Evolutionary conservation across 2,329 filamentous ascomycete species (phyloP), one percentile per base, ranked within the genome.

Genomic region (Lachnellula arida): DNA sequence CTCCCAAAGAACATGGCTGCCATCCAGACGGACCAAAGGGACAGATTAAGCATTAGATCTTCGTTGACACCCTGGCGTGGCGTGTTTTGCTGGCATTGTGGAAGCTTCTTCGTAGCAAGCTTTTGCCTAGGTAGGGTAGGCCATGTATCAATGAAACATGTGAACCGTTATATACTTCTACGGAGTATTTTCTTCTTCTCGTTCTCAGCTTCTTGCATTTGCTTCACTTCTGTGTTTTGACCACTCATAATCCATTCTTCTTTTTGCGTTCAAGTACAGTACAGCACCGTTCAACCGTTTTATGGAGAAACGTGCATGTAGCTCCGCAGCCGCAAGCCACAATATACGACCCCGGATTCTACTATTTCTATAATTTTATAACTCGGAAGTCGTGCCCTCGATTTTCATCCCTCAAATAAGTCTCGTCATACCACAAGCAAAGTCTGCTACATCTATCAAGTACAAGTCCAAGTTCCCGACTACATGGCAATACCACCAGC

Each of bases 1-100:
- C 51, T 51, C 17, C 23, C 50, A 37, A 51, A 51, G 19, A 28
- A n/a, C n/a, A n/a, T 28, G 49, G 51, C 46, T 51, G 25, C 22
- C 48, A 37, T 40, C 50, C n/a, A 54, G 25, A 28, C 57, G 22
- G 48, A 46, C 46, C 46, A 44, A 49, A 25, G 44, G 35, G 39
- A 47, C 35, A 34, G 17, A 12, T 9, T 23, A 2, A 28, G 35
- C 8, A 48, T 35, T 23, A 49, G 23, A 34, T 43, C 37, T 9
- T 9, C 28, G 8, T 34, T 32, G 23, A 47, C 42, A 32, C 22
- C 22, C 22, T 22, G 22, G 22, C 2, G 4, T 22, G 22, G 22
- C 22, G 22, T 22, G 22, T 22, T 22, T 22, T 47, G 14, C 34
- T 11, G 17, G 17, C 43, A 47, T 53, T 19, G 23, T 17, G 8